Base-by-base conservation (phyloP, 225 moss, liverwort and hornwort genomes). In the Sphagnum tenellum region DNA sequence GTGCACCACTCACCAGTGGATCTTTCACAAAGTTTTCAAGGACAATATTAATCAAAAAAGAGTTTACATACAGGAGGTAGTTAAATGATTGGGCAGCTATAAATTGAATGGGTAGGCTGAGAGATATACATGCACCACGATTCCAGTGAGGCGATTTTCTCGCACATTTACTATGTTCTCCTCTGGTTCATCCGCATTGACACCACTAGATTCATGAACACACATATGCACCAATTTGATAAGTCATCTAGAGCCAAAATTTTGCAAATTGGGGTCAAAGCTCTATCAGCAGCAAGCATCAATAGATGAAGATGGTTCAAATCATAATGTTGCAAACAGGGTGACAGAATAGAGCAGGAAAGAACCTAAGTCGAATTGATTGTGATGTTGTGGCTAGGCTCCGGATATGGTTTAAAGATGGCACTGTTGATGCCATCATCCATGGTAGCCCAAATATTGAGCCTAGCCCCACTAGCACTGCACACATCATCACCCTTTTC, bases 61-160 rank as follows among this genome's bases (percentile, higher is more conserved):
- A 29, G 29, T 29, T 29, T 29, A 29, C 29, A 29, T 29, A 29
- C 29, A 29, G 29, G 29, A 29, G 29, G 29, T 29, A 29, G 29
- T 29, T 29, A 29, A 29, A 29, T 29, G 29, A 29, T 29, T 1
- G 1, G 29, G 29, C 29, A 29, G 29, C 29, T 29, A 29, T 29
- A 29, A 1, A 29, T 29, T 29, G 29, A 29, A 29, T 29, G 29
- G 1, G 29, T 29, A 29, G 29, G 29, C 29, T 29, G 29, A 29
- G 29, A 29, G 29, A 29, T 29, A 46, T 89, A 89, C 89, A 74
- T 79, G 83, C 44, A 87, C 87, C 66, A 76, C 44, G 62, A 89
- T 67, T 71, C 89, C 89, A n/a, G 89, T 89, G 5, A 89, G 84
- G 46, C 89, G 84, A 75, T 87, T 89, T 71, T 89, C 87, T 70